phyloP scores from a whole-genome alignment of 2,329 filamentous ascomycete species.

The Incumbomyces delicatus region DNA sequence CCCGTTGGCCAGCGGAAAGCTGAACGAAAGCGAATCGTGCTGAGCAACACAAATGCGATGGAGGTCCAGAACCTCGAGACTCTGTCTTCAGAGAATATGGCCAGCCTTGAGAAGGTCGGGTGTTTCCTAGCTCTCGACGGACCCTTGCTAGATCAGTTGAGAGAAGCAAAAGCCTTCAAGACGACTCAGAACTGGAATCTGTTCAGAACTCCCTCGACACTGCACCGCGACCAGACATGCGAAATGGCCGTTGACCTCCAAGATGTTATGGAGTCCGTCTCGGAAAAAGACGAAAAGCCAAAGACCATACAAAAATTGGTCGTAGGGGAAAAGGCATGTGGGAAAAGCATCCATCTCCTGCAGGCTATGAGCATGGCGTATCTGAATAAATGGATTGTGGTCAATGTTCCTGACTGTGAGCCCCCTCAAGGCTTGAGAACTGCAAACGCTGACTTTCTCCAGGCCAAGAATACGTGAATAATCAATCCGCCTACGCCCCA shows the following conservation, averaged over 20 bases:
- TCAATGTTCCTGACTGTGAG: constrained; percentile 81
- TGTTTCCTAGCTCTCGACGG: constrained; percentile 58
- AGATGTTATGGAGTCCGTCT: constrained; percentile 35
- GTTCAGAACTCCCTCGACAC: constrained; percentile 69
- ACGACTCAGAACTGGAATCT: constrained; percentile 76
- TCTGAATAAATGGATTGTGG: constrained; percentile 75
- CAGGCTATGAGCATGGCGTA: constrained; percentile 77
- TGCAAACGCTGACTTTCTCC: constrained; percentile 1
- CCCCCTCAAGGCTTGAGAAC: constrained; percentile 3
- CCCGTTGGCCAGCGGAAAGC: constrained; percentile 74
- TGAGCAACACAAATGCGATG: constrained; percentile 89
- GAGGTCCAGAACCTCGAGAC: constrained; percentile 60
- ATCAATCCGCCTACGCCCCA: constrained; percentile 68
- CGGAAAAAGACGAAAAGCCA: constrained; percentile 26
- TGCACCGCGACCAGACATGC: constrained; percentile 70
- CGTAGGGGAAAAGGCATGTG: constrained; percentile 62
- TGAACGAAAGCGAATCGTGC: constrained; percentile 74
- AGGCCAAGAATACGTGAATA: constrained; percentile 75
- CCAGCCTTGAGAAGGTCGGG: constrained; percentile 48
- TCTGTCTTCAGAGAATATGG: constrained; percentile 47
- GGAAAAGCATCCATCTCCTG: constrained; percentile 78
- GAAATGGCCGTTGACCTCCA: constrained; percentile 58
- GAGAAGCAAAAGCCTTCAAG: constrained; percentile 85
- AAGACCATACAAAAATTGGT: constrained; percentile 50
- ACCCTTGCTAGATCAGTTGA: constrained; percentile 64